Evolutionary conservation across 2,329 filamentous ascomycete genomes (phyloP), one percentile per base, ranked within the genome.

Genomic region (Cladosporium sp.): DNA sequence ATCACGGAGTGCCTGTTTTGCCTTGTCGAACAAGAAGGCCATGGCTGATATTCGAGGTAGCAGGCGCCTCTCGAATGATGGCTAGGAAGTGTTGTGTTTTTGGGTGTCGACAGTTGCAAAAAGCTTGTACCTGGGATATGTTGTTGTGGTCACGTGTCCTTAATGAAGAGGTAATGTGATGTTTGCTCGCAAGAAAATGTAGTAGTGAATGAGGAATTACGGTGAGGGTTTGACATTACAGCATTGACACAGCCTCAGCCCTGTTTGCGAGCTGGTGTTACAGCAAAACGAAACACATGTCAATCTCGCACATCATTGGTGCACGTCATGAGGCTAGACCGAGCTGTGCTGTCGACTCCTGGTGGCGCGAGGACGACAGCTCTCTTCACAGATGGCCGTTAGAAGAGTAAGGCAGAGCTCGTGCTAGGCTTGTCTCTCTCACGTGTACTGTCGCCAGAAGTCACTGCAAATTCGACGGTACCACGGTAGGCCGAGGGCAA

Each of bases 1-100:
- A 28, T 74, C 78, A 53, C 81, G 75, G 35, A 83, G 74, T 15
- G 77, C 74, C 19, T 74, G 73, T 65, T 84, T 80, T 44, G 84
- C 66, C 67, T 83, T 84, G 51, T 80, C 78, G 64, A 85, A 78
- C 36, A 83, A 68, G 54, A 68, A 70, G 9, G 63, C 55, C 65
- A 68, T 68, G 44, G 19, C n/a, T 25, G 5, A 13, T 44, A n/a
- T 12, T n/a, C 24, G 12, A 7, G n/a, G 19, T 13, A 22, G 20
- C 5, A 8, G 40, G 40, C 15, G 40, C 13, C n/a, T 15, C 22
- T 5, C 39, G 15, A 15, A 10, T 10, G 28, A 10, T 32, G 28
- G 28, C 12, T 10, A 2, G 28, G 12, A 9, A 9, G 8, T 5
- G 8, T 7, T 32, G 28, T 7, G 28, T 9, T 32, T 32, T 32